A percentile compares a stretch with the other conserved stretches of the same genome.
Evolutionary conservation across 768 basidiomycete species (phyloP).

Genomic region (Calocybe gangraenosa): DNA sequence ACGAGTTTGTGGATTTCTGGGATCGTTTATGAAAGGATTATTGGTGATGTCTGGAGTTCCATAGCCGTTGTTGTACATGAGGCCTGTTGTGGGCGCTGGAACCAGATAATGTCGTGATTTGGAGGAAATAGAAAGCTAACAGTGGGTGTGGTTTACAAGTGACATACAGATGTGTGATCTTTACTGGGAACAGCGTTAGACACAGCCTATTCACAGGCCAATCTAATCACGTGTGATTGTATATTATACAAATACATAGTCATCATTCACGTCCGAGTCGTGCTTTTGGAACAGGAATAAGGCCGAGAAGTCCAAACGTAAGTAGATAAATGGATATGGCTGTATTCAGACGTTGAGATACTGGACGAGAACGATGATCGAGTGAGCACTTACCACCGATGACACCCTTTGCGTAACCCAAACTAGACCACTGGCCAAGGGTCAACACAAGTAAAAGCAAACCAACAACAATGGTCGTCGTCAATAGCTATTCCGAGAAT

Average conservation of each 20-base stretch:
- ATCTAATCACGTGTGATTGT: too few species aligned
- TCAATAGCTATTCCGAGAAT: conserved; percentile 39
- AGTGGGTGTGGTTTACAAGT: background rate
- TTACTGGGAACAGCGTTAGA: too few species aligned
- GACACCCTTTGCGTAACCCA: conserved; percentile 62
- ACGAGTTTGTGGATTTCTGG: conserved; percentile 43
- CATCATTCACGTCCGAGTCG: conserved; percentile 23
- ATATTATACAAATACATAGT: too few species aligned
- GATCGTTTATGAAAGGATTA: conserved; percentile 66
- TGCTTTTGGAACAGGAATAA: conserved; percentile 62
- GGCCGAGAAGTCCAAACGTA: conserved; percentile 68
- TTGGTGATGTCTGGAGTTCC: conserved; percentile 42
- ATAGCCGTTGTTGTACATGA: conserved; percentile 43
- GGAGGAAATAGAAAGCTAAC: background rate
- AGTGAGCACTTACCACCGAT: conserved; percentile 50
- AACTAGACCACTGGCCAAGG: conserved; percentile 60
- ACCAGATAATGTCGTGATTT: too few species aligned
- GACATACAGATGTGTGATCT: background rate
- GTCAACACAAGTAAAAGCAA: conserved; percentile 61
- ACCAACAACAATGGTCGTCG: conserved; percentile 63
- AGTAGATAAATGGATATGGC: conserved; percentile 69
- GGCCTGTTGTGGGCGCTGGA: background rate
- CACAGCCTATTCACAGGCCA: too few species aligned
- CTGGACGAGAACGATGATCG: background rate
- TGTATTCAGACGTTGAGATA: conserved; percentile 21